phyloP scores from a whole-genome alignment of 495 filamentous ascomycete species.

The Annulohypoxylon nitens region DNA sequence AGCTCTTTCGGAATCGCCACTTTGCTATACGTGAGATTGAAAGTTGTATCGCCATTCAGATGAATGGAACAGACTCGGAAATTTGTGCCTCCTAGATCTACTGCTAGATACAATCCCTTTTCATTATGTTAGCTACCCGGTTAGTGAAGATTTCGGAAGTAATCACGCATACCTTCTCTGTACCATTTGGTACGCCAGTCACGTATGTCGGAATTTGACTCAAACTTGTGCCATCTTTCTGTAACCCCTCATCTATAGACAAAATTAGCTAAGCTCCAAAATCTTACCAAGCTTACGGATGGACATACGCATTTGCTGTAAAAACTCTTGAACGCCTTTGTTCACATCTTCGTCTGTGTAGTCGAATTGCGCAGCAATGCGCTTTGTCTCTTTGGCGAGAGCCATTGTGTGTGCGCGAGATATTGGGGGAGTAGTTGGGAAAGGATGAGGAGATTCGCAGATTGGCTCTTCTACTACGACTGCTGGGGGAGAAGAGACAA shows the following conservation, averaged over 20 bases:
- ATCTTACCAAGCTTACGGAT: background rate
- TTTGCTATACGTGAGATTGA: slow-evolving; percentile 91
- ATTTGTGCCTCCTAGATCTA: slow-evolving; percentile 97
- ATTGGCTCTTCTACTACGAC: slow-evolving; percentile 52
- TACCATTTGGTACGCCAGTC: slow-evolving; percentile 94
- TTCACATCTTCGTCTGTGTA: slow-evolving; percentile 83
- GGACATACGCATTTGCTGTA: slow-evolving; percentile 80
- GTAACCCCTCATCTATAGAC: slow-evolving; percentile 77
- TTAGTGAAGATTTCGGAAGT: too few species aligned
- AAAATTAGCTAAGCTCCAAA: slow-evolving; percentile 27
- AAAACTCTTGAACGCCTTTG: slow-evolving; percentile 84
- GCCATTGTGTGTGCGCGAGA: slow-evolving; percentile 64
- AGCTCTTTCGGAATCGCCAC: slow-evolving; percentile 88
- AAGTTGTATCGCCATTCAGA: slow-evolving; percentile 91
- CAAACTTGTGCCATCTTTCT: slow-evolving; percentile 81
- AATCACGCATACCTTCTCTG: slow-evolving; percentile 77
- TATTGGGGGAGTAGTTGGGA: slow-evolving; percentile 60
- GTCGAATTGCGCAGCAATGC: slow-evolving; percentile 87
- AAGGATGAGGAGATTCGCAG: slow-evolving; percentile 63
- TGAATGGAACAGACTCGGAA: slow-evolving; percentile 97
- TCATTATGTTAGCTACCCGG: slow-evolving; percentile 11
- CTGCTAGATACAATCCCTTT: slow-evolving; percentile 93
- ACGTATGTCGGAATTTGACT: slow-evolving; percentile 98
- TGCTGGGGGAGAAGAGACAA: slow-evolving; percentile 59
- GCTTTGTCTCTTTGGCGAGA: slow-evolving; percentile 78